Evolutionary conservation across 495 filamentous ascomycete genomes (phyloP), one percentile per base, ranked within the genome.

Genomic region (Podospora appendiculata): DNA sequence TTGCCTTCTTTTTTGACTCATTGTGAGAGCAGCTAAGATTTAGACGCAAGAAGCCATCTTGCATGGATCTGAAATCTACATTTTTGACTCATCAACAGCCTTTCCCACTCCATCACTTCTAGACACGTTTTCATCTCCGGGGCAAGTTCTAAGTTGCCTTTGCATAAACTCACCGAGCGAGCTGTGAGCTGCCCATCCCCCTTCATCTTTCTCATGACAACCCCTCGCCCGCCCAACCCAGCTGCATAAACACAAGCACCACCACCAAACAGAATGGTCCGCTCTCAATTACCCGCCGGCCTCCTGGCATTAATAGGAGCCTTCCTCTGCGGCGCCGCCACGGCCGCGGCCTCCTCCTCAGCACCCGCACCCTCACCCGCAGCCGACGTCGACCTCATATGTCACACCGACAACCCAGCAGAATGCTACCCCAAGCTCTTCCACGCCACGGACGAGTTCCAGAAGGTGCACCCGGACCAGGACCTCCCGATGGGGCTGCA

Each of bases 361-460:
- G 41, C 41, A 6, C 55, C 53, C 13, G 47, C 56, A n/a, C 59
- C 61, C 0, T 67, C 67, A 7, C 64, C 66, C 8, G 51, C 70
- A 14, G 56, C 70, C 39, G 61, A 70, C 8, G 50, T 63, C 16
- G 74, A 83, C 32, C 66, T 85, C n/a, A 84, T 87, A 58, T 87
- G 84, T 52, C 80, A 84, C 56, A 78, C 78, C 16, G 61, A 67
- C 33, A 70, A 83, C 58, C 68, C 75, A 1, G 67, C 72, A 33
- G 79, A 81, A 34, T 87, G 84, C 60, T 86, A 87, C 57, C 83
- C 84, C 17, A 74, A 72, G 50, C 52, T 81, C 39, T 87, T 87
- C 54, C 70, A 75, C 25, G 67, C 84, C 1, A 87, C 81, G 0
- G 57, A 79, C 43, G 70, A 83, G 39, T 87, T 86, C 59, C 80